phyloP scores from a whole-genome alignment of 1,284 basidiomycete species.

The Peniophora sp. region DNA sequence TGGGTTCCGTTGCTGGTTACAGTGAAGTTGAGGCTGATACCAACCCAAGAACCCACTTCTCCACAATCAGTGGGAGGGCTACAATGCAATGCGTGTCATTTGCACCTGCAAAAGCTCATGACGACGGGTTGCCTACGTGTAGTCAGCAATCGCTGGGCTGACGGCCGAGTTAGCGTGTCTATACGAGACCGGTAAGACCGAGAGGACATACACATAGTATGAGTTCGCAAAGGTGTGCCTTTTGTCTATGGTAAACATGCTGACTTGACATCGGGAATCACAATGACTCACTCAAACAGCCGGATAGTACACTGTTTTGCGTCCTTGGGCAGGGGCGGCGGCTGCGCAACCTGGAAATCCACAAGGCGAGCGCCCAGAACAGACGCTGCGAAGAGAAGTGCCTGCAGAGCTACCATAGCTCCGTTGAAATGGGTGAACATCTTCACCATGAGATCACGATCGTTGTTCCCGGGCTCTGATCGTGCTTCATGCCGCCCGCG shows the following conservation, averaged over 20 bases:
- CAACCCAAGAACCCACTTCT: constrained; percentile 63
- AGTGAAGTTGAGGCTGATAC: constrained; percentile 65
- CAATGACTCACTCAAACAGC: constrained; percentile 49
- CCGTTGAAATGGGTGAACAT: no score
- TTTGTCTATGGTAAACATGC: not conserved
- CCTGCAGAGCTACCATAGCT: no score
- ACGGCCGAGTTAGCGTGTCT: not conserved
- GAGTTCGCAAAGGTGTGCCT: constrained; percentile 69
- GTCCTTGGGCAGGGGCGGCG: not conserved
- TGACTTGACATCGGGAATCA: not conserved
- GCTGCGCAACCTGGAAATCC: constrained; percentile 38
- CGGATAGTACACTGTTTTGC: constrained; percentile 48
- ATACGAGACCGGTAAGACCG: constrained; percentile 18
- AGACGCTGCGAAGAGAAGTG: not conserved
- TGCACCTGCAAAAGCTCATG: no score
- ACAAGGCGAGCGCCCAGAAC: constrained; percentile 40
- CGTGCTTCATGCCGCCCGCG: no score
- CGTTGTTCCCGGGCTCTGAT: no score
- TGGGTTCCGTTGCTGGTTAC: constrained; percentile 75
- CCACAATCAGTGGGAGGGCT: constrained; percentile 72
- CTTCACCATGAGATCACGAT: no score
- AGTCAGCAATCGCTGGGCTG: constrained; percentile 60
- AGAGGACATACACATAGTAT: constrained; percentile 41
- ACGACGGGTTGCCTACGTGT: constrained; percentile 38
- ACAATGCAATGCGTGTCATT: not conserved